These are phyloP conservation scores for Miscanthus sacchariflorus DNA, from an alignment of 202 grass and related monocot species.

Conservation along the genomic window DNA sequence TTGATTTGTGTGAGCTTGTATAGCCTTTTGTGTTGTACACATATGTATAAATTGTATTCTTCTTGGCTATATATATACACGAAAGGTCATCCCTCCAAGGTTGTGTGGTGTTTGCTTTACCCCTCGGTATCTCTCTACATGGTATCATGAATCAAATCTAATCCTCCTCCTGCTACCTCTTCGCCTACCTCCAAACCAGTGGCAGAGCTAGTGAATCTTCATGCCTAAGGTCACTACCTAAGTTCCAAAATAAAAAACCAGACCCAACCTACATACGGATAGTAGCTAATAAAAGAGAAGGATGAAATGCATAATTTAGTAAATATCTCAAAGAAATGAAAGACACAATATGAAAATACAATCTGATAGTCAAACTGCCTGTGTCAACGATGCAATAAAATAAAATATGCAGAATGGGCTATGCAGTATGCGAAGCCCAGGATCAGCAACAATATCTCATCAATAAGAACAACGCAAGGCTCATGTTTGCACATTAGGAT, in stretches of 20 bases:
- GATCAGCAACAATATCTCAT: neutral
- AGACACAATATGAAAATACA: too few species aligned
- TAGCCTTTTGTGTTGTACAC: too few species aligned
- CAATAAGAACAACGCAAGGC: too few species aligned
- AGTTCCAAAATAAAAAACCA: neutral
- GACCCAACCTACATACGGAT: neutral
- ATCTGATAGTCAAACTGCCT: neutral
- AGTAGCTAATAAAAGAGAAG: neutral
- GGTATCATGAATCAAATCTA: too few species aligned
- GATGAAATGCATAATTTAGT: neutral
- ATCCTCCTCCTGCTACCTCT: too few species aligned
- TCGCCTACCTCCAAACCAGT: neutral
- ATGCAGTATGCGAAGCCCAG: neutral
- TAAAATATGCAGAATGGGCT: neutral
- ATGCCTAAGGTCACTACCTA: neutral
- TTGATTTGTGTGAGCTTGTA: too few species aligned
- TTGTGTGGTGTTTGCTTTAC: too few species aligned
- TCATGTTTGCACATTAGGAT: too few species aligned
- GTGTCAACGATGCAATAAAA: neutral
- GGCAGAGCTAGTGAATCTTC: neutral
- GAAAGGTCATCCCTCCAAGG: too few species aligned
- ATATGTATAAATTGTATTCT: too few species aligned
- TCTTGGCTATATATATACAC: too few species aligned
- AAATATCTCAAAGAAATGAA: neutral
- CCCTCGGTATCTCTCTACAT: too few species aligned